These are phyloP conservation scores for Periconia sp. DNA, from an alignment of 2,329 filamentous ascomycete species.

Conservation along the genomic window DNA sequence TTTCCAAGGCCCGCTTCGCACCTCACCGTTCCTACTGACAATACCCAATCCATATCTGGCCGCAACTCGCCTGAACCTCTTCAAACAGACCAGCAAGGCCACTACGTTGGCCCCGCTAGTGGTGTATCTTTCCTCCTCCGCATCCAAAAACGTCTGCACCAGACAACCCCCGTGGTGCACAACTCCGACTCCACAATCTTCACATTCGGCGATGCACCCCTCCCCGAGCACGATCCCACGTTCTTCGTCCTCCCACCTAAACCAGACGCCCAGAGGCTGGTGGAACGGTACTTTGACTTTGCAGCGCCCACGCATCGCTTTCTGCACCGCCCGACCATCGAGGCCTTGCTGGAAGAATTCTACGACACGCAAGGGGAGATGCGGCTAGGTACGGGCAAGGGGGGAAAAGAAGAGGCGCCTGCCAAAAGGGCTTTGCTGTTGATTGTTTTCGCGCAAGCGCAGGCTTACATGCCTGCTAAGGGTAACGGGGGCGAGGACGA, in stretches of 20 bases:
- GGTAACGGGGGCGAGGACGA: constrained; percentile 30
- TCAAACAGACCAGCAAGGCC: constrained; percentile 54
- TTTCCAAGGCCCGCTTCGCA: constrained; percentile 20
- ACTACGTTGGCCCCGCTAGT: constrained; percentile 57
- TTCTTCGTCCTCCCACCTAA: constrained; percentile 53
- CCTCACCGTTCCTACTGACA: constrained; percentile 21
- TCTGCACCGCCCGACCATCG: constrained; percentile 61
- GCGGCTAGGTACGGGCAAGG: too few species aligned
- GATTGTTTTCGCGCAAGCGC: constrained; percentile 61
- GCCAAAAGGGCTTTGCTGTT: constrained; percentile 56
- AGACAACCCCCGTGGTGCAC: constrained; percentile 47
- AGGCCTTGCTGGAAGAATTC: constrained; percentile 52
- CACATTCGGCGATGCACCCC: constrained; percentile 57
- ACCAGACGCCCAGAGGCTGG: constrained; percentile 51
- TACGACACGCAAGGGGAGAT: constrained; percentile 54
- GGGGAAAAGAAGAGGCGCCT: constrained; percentile 47
- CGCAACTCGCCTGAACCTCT: constrained; percentile 54
- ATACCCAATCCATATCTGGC: constrained; percentile 33
- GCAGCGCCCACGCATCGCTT: constrained; percentile 67
- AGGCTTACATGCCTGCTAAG: constrained; percentile 48
- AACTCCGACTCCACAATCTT: constrained; percentile 55
- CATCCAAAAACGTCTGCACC: constrained; percentile 57
- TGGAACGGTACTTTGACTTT: constrained; percentile 65
- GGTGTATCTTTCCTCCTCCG: constrained; percentile 58
- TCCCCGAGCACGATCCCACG: constrained; percentile 53